Evolutionary conservation across 192 early-diverging fungal species (phyloP), one percentile per base, ranked within the genome.

Genomic region (Phlyctochytrium planicorne): DNA sequence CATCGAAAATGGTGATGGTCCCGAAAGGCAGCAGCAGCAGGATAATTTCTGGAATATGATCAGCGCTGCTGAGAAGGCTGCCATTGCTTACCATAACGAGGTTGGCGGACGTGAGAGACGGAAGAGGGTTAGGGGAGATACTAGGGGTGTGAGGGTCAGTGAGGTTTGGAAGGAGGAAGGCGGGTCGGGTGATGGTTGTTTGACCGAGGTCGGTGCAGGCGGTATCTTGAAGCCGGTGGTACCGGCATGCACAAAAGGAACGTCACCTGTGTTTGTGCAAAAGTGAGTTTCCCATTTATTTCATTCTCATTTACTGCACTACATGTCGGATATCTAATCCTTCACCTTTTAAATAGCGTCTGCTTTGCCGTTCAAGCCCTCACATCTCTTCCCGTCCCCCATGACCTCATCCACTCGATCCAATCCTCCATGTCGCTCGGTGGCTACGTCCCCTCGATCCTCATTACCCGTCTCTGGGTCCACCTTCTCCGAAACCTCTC

Each of bases 311-410:
- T 47, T 47, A 20, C 40, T 6, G 40, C 6, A 47, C 10, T 6
- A 6, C 20, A 47, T 14, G 10, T 20, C 40, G 40, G 40, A 14
- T 47, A 20, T 47, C 20, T 47, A 14, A 20, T 47, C 20, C 20
- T 47, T 47, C 20, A 20, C 20, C 20, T 47, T 47, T 29, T 57
- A 24, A 10, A 20, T 14, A 57, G 47, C 63, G 36, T 65, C 52
- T 31, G 60, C 60, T 16, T 34, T 34, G 0, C 60, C 60, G 24
- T 59, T 60, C 20, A 65, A 33, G 56, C 55, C 33, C 32, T 57
- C 55, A 57, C 55, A 4, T 24, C 10, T 27, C 20, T 57, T 27
- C 20, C 27, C 25, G 14, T 57, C 55, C 55, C 55, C 20, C 6
- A 12, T 27, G 55, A 57, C 55, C 55, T 57, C 55, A 25, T 29